These are phyloP conservation scores for Astrothelium subdiscretum DNA, from an alignment of 495 filamentous ascomycete species.

Conservation along the genomic window DNA sequence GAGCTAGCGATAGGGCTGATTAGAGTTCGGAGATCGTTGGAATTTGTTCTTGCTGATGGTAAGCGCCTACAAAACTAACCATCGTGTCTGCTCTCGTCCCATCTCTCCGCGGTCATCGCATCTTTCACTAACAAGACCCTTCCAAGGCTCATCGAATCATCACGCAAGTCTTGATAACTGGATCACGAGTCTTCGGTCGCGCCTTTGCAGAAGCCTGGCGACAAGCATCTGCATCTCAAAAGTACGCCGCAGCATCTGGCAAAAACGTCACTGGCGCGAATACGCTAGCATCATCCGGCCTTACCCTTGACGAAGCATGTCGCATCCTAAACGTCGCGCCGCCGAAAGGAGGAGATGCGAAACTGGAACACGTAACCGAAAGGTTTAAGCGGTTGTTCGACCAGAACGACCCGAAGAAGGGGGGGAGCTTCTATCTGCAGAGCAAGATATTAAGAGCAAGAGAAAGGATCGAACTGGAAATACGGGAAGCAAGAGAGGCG, in stretches of 20 bases:
- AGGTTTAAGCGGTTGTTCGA: conserved; percentile 95
- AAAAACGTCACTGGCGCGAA: conserved; percentile 35
- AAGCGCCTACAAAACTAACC: neutral
- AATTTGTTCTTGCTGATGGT: neutral
- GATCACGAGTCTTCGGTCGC: conserved; percentile 80
- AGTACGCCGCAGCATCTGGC: conserved; percentile 60
- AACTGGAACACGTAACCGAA: conserved; percentile 65
- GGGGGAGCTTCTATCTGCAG: conserved; percentile 94
- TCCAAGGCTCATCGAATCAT: conserved; percentile 85
- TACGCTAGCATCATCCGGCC: conserved; percentile 50
- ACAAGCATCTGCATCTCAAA: conserved; percentile 71
- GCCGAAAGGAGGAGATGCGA: conserved; percentile 60
- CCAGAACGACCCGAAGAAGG: conserved; percentile 83
- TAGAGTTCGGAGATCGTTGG: neutral
- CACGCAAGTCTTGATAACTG: conserved; percentile 81
- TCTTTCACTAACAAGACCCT: neutral
- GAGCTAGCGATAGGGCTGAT: neutral
- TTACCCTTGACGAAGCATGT: conserved; percentile 92
- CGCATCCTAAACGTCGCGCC: conserved; percentile 95
- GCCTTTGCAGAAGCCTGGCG: conserved; percentile 53
- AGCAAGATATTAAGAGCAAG: conserved; percentile 88
- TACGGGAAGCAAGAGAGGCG: conserved; percentile 39
- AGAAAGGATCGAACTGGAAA: conserved; percentile 83
- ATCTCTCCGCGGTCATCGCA: neutral
- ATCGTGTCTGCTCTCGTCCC: neutral